Evolutionary conservation across 2,329 filamentous ascomycete species (phyloP), one percentile per base, ranked within the genome.

Genomic region (Meredithiella fracta): DNA sequence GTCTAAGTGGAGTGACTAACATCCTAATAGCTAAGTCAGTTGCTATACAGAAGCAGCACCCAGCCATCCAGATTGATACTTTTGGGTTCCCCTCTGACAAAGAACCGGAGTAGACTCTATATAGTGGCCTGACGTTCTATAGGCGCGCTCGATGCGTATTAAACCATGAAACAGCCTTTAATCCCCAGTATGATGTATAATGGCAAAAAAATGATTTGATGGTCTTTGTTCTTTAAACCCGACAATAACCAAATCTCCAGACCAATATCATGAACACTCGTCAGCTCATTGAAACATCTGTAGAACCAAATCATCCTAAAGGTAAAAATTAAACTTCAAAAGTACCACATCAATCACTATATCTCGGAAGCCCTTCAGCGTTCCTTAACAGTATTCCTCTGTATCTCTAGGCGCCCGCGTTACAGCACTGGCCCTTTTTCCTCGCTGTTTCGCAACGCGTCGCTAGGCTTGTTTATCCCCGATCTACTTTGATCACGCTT

Each of bases 61-160:
- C 54, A 55, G 54, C 54, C 54, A 55, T 44, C 54, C 22, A 11
- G 25, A 55, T 55, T 55, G 29, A 34, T 34, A 11, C 29, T 34
- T 34, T 34, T 34, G 29, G 11, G 29, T 53, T 25, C 26, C 42
- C 53, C 17, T 47, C 17, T 22, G n/a, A n/a, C n/a, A n/a, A n/a
- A n/a, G n/a, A n/a, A n/a, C n/a, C n/a, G n/a, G n/a, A n/a, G 11
- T 11, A 34, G 11, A 34, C 29, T 5, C 29, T 34, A 34, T 5
- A 34, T n/a, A 34, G 29, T 11, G 11, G 5, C 11, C 29, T 34
- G 29, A 34, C 11, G 29, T 11, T 11, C 29, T 34, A 11, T 34
- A 34, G 11, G 5, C 29, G 29, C 29, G 29, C 11, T 5, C 29
- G 5, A 34, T 34, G 29, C 29, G 11, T 5, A 34, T 11, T 34